A percentile compares a stretch with the other conserved stretches of the same genome.
Evolutionary conservation across 2,329 filamentous ascomycete genomes (phyloP).

Genomic region (Dendryphion nanum): DNA sequence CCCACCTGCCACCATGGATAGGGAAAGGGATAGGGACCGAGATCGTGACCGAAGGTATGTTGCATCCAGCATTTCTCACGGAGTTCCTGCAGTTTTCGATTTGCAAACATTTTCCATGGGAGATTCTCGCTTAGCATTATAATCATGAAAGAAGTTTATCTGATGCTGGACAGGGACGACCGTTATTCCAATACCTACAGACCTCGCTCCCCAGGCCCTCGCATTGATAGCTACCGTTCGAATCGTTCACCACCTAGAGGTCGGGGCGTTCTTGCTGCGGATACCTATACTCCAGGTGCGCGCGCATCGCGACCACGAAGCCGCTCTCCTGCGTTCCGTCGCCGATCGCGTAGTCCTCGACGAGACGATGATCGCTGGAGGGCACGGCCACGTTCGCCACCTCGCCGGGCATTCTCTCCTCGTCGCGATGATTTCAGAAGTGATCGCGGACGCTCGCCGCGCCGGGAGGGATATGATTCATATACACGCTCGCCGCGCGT

Average conservation of each 20-base stretch:
- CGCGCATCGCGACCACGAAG: slow-evolving; percentile 37
- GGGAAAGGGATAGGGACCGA: slow-evolving; percentile 41
- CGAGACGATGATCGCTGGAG: slow-evolving; percentile 44
- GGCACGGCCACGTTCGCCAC: slow-evolving; percentile 49
- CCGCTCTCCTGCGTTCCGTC: slow-evolving; percentile 39
- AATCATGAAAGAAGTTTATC: too few species aligned
- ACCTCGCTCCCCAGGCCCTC: slow-evolving; percentile 33
- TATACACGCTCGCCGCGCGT: slow-evolving; percentile 43
- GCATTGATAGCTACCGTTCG: slow-evolving; percentile 38
- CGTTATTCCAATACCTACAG: slow-evolving; percentile 39
- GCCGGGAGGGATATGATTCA: slow-evolving; percentile 39
- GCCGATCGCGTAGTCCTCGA: slow-evolving; percentile 41
- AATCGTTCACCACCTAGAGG: slow-evolving; percentile 33
- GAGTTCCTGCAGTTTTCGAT: too few species aligned
- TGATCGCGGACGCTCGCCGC: slow-evolving; percentile 41
- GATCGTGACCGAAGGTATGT: slow-evolving; percentile 47
- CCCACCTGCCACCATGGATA: slow-evolving; percentile 32
- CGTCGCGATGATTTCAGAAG: slow-evolving; percentile 38
- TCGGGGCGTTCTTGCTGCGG: slow-evolving; percentile 35
- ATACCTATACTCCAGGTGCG: slow-evolving; percentile 41
- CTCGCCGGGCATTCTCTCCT: slow-evolving; percentile 41
- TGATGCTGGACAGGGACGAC: slow-evolving; percentile 34
- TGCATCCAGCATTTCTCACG: too few species aligned
- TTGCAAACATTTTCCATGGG: too few species aligned
- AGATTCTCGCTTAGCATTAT: too few species aligned